Base-by-base conservation (phyloP, 306 rosid genomes). In the Lablab purpureus region DNA sequence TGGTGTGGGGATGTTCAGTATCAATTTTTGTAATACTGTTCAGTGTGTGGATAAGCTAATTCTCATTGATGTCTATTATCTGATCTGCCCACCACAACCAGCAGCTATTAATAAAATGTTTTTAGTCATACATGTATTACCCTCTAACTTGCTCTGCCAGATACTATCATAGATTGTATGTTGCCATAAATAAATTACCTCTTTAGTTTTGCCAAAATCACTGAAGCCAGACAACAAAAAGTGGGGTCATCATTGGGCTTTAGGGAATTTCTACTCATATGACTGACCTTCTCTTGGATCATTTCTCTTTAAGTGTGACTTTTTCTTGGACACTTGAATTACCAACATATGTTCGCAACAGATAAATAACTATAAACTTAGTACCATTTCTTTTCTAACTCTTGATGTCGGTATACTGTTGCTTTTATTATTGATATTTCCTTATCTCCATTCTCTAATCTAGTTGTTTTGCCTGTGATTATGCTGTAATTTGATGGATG, bases 401-500 rank as follows among this genome's bases (percentile, higher is more conserved):
- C 51, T 82, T 32, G 27, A 50, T 25, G 55, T 65, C 76, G 58
- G 11, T 58, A 45, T 60, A 72, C n/a, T 78, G 23, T 78, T 74
- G 30, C 50, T 83, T 75, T 79, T 7, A 67, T 32, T 23, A 43
- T 43, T 67, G 21, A 67, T 67, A 41, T 41, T 67, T 22, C 67
- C 45, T 70, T 64, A 46, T 80, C 60, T 84, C 65, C 60, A 66
- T 72, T 40, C 67, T 74, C 93, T 89, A 69, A 92, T 80, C 72
- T 47, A 74, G 80, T 41, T 83, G 36, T 66, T 85, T 87, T 88
- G 36, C 60, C 49, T 81, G 45, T 81, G 80, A 71, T 67, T 81
- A 46, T 78, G 68, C 63, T 52, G 73, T 69, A 67, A 62, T 80
- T 74, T 79, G 84, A 83, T 71, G 86, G 88, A 81, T 59, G 79